Evolutionary conservation across 768 basidiomycete genomes (phyloP), one percentile per base, ranked within the genome.

Genomic region (Leccinum longicurvipes): DNA sequence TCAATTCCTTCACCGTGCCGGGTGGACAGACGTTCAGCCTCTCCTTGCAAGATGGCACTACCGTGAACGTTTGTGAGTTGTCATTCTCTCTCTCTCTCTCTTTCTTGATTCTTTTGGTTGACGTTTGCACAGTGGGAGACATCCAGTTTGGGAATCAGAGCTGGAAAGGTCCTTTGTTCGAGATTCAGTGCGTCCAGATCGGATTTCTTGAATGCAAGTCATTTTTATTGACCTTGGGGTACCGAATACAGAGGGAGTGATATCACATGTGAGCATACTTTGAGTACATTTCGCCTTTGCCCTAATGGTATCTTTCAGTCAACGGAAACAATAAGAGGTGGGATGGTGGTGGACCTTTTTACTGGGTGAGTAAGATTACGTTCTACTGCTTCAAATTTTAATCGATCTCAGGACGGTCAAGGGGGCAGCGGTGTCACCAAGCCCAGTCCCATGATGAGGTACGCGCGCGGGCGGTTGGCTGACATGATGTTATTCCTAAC

Each of bases 141-240:
- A 75, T 87, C 45, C 60, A 66, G 23, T 87, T 88, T 63, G 83
- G 78, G 7, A 79, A 78, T 47, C 9, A 63, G 52, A 77, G 63
- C 39, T 84, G 82, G 83, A 70, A 63, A 0, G 84, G 83, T 12
- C 83, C 81, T 12, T 69, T 85, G 39, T 82, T 85, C 64, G 67
- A 73, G 29, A 64, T 85, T 61, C 77, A 60, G 82, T 82, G 58
- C 42, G 69, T 63, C 19, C 39, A 28, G 17, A 44, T 51, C 45
- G 6, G 15, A 14, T 9, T 39, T 23, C 32, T 49, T 14, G 2
- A 47, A 15, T 4, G 12, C 12, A 39, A 27, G 9, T 31, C 1
- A 17, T 19, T 36, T 23, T 48, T 19, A 17, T 36, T 65, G n/a
- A 57, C 29, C 1, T 49, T 21, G 39, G 45, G 23, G 48, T 5